Conservation (phyloP, 306 rosid genomes). For the Phaseolus lunatus region DNA sequence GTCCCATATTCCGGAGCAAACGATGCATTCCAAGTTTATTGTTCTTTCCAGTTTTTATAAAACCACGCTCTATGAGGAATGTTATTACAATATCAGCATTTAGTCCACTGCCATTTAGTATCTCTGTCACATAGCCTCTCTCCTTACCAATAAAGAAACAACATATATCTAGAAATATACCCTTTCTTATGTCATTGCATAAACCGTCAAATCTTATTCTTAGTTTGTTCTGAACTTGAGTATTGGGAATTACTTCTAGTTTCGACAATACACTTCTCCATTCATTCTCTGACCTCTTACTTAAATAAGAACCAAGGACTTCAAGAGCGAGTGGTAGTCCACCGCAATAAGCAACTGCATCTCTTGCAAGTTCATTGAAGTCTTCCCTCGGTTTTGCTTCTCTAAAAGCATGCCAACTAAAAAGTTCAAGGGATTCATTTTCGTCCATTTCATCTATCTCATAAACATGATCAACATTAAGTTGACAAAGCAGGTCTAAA, state of each 20-base stretch:
- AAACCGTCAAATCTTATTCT: slow-evolving; percentile 41
- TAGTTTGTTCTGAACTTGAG: slow-evolving; percentile 29
- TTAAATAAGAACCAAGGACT: slow-evolving; percentile 33
- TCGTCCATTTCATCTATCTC: not conserved
- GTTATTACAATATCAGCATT: slow-evolving; percentile 38
- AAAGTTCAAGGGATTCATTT: slow-evolving; percentile 18
- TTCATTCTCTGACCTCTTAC: not conserved
- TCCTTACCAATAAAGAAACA: slow-evolving; percentile 54
- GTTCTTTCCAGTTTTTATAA: slow-evolving; percentile 16
- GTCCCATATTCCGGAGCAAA: slow-evolving; percentile 48
- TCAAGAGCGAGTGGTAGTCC: slow-evolving; percentile 36
- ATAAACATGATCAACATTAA: not conserved
- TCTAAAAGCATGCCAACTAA: slow-evolving; percentile 47
- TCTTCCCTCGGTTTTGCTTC: not conserved
- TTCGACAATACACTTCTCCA: slow-evolving; percentile 47
- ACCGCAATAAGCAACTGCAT: not conserved
- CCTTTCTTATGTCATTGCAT: slow-evolving; percentile 17
- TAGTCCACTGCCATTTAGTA: slow-evolving; percentile 40
- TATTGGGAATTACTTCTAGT: slow-evolving; percentile 32
- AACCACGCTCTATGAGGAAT: slow-evolving; percentile 40
- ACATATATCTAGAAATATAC: slow-evolving; percentile 54
- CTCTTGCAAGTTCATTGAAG: not conserved
- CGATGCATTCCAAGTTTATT: slow-evolving; percentile 20
- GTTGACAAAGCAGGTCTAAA: not conserved
- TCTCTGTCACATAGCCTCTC: slow-evolving; percentile 1